Evolutionary conservation across 2,329 filamentous ascomycete species (phyloP).

Genomic region (Diaporthe sp.): DNA sequence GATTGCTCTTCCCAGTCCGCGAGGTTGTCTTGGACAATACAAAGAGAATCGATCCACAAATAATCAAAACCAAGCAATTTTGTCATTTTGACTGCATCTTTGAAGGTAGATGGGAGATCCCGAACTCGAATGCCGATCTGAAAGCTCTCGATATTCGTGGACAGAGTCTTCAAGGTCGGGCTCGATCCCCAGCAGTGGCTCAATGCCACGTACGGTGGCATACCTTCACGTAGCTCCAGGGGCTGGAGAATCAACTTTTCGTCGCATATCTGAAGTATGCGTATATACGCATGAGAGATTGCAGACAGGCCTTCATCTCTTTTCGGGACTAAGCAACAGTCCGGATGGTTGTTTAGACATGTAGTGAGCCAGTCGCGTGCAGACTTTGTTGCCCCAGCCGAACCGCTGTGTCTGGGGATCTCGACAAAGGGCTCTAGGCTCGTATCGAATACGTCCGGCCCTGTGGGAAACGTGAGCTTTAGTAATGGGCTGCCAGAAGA

Average conservation of each 20-base stretch:
- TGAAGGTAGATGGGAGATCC: neutral
- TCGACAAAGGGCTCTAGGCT: neutral
- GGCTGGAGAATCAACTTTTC: neutral
- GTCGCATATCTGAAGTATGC: neutral
- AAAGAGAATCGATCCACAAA: neutral
- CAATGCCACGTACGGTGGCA: neutral
- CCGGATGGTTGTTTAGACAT: neutral
- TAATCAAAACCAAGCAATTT: neutral
- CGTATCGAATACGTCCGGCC: neutral
- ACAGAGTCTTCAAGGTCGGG: neutral
- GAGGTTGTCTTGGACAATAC: neutral
- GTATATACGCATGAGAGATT: neutral
- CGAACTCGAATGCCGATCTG: neutral
- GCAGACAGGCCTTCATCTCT: fast-evolving
- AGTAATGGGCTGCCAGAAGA: neutral
- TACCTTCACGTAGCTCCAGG: neutral
- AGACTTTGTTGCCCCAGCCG: neutral
- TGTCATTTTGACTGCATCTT: neutral
- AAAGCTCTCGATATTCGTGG: neutral
- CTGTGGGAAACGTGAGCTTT: neutral
- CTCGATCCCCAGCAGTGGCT: neutral
- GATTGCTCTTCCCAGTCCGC: neutral
- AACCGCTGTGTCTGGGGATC: neutral
- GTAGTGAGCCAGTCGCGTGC: neutral
- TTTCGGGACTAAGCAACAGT: neutral